Percentiles rank a stretch among this genome's conserved stretches.
Conservation (phyloP, 768 basidiomycete species). For the Rhodotorula toruloides region DNA sequence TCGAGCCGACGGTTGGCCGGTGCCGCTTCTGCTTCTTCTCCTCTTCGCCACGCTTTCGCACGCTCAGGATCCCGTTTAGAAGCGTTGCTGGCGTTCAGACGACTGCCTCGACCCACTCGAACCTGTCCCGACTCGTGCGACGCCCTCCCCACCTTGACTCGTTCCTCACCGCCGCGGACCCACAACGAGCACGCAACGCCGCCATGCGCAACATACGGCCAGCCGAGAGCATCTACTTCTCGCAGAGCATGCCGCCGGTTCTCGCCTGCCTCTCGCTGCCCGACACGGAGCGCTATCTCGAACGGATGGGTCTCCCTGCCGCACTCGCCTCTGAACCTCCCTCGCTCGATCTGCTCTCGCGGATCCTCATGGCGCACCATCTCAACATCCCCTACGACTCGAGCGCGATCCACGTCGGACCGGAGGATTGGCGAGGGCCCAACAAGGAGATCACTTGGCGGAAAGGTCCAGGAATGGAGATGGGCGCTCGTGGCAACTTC, state of each 20-base stretch:
- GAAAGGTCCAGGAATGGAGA: slow-evolving; percentile 13
- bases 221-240: slow-evolving; percentile 15
- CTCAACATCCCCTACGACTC: slow-evolving; percentile 23
- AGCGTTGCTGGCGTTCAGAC: no score
- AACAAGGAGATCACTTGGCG: slow-evolving; percentile 13
- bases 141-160: no score
- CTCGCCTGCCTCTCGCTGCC: slow-evolving; percentile 7
- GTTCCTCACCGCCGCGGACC: no score
- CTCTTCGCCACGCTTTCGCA: not conserved
- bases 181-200: no score
- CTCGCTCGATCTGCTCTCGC: slow-evolving; percentile 12
- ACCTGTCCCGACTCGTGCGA: no score
- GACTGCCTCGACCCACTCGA: no score
- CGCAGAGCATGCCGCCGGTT: not conserved
- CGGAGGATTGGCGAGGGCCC: slow-evolving; percentile 6
- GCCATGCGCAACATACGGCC: not conserved
- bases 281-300: slow-evolving; percentile 23
- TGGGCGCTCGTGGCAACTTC: slow-evolving; percentile 22
- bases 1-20: no score
- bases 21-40: not conserved
- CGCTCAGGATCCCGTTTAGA: no score
- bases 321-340: not conserved
- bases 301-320: slow-evolving; percentile 11
- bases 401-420: slow-evolving; percentile 7
- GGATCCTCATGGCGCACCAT: slow-evolving; percentile 8